phyloP scores from a whole-genome alignment of 2,329 filamentous ascomycete genomes.

The Berkeleyomyces rouxiae region DNA sequence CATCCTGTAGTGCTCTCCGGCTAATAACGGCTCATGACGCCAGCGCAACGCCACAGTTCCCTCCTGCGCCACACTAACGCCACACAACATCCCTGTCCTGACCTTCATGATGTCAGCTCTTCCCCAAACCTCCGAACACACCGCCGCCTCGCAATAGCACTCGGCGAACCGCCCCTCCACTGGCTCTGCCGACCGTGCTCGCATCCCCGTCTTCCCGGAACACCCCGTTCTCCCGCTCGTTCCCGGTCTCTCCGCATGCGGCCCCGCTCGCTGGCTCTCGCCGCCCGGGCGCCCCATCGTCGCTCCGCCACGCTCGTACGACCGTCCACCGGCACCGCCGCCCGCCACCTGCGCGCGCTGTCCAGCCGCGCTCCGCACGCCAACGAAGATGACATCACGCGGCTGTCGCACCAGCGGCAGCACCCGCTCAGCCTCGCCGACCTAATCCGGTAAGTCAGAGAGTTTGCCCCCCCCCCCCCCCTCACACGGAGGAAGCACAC shows the following conservation, averaged over 20 bases:
- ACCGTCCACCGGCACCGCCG: not conserved
- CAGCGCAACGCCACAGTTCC: not conserved
- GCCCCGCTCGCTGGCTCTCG: not conserved
- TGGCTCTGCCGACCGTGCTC: too few species aligned
- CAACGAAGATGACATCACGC: slow-evolving; percentile 60
- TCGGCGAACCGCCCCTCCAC: too few species aligned
- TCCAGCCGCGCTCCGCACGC: slow-evolving; percentile 20
- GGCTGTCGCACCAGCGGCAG: slow-evolving; percentile 59
- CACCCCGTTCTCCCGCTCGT: too few species aligned
- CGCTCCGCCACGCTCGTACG: not conserved
- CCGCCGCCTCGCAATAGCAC: not conserved
- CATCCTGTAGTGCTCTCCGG: too few species aligned
- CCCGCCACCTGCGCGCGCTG: not conserved
- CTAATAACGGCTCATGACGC: too few species aligned
- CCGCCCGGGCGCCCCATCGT: too few species aligned
- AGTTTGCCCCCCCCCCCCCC: not conserved
- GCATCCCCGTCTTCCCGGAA: too few species aligned
- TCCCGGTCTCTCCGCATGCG: not conserved
- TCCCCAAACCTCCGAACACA: not conserved
- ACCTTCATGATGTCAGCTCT: not conserved
- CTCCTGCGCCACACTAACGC: not conserved
- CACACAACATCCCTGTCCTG: not conserved
- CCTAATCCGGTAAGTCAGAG: slow-evolving; percentile 53
- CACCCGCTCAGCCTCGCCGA: slow-evolving; percentile 75
- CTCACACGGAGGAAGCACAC: not conserved